Evolutionary conservation across 192 early-diverging fungal species (phyloP).

Genomic region (Coemansia sp.): DNA sequence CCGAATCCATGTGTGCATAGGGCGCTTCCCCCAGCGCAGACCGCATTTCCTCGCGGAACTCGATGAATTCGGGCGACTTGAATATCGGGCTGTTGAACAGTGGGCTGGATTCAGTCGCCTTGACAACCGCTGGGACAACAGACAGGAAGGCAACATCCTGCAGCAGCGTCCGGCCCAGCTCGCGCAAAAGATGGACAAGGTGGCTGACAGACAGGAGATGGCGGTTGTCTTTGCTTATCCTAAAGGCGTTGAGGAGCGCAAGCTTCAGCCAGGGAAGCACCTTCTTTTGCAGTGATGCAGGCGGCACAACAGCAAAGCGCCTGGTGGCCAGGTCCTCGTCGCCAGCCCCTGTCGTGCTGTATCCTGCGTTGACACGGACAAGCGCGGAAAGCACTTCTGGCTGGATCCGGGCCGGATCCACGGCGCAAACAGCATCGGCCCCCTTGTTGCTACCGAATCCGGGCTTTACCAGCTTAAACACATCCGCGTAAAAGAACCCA

Average conservation of each 20-base stretch:
- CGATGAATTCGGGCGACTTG: conserved; percentile 15
- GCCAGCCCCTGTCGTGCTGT: background rate
- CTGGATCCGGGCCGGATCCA: conserved; percentile 9
- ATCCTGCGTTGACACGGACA: conserved; percentile 31
- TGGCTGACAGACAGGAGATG: conserved; percentile 25
- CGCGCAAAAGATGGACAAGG: conserved; percentile 26
- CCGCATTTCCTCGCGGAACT: conserved; percentile 23
- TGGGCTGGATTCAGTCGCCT: background rate
- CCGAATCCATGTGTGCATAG: conserved; percentile 5
- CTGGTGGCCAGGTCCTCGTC: conserved; percentile 2
- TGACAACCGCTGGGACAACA: conserved; percentile 27
- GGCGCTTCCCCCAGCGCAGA: conserved; percentile 9
- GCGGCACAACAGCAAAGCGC: conserved; percentile 29
- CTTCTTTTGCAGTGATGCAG: conserved; percentile 26
- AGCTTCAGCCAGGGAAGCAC: conserved; percentile 41
- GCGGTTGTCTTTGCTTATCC: conserved; percentile 29
- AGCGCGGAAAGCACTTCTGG: conserved; percentile 25
- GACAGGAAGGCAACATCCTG: conserved; percentile 40
- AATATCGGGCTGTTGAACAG: conserved; percentile 31
- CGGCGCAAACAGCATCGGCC: conserved; percentile 15
- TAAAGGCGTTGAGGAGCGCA: conserved; percentile 18
- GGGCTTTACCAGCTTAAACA: conserved; percentile 20
- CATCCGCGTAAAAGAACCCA: conserved; percentile 41
- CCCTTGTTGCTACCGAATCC: conserved; percentile 29
- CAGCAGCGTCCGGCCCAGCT: conserved; percentile 35